phyloP scores from a whole-genome alignment of 805 yeast genomes.

The Barnettozyma vustinii region DNA sequence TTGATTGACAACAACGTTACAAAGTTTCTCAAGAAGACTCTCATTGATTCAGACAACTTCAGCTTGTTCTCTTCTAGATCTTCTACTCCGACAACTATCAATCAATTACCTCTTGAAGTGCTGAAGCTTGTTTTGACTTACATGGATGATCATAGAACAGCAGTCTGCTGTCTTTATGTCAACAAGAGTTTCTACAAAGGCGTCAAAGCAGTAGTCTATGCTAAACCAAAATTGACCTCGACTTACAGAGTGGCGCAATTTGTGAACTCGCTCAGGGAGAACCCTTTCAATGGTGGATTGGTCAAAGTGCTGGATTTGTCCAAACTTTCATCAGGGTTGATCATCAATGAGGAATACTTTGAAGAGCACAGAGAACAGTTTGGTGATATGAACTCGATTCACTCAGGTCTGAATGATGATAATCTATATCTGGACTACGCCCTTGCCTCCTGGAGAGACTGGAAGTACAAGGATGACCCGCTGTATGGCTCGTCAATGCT shows the following conservation, averaged over 20 bases:
- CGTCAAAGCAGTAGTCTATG: slow-evolving; percentile 52
- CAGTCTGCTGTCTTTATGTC: slow-evolving; percentile 45
- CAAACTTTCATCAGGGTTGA: slow-evolving; percentile 34
- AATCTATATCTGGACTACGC: slow-evolving; percentile 28
- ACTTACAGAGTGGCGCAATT: slow-evolving; percentile 80
- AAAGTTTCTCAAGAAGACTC: slow-evolving; percentile 23
- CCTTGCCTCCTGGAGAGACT: slow-evolving; percentile 87
- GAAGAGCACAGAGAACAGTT: slow-evolving; percentile 4
- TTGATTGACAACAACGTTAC: slow-evolving; percentile 19
- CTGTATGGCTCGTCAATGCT: slow-evolving; percentile 41
- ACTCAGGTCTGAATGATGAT: slow-evolving; percentile 10
- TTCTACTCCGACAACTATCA: slow-evolving; percentile 17
- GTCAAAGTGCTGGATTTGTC: slow-evolving; percentile 61
- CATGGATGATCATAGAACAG: slow-evolving; percentile 34
- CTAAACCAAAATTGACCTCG: slow-evolving; percentile 50
- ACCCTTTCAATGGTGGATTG: slow-evolving; percentile 47
- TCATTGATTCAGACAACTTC: slow-evolving; percentile 28
- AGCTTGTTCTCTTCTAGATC: slow-evolving; percentile 27
- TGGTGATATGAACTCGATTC: slow-evolving; percentile 12
- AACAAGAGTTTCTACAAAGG: slow-evolving; percentile 44
- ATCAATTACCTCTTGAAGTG: slow-evolving; percentile 30
- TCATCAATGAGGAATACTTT: slow-evolving; percentile 19
- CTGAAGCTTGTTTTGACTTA: slow-evolving; percentile 23
- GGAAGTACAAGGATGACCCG: slow-evolving; percentile 76
- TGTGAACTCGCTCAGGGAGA: slow-evolving; percentile 57